Percentiles rank a stretch among this genome's conserved stretches.
Conservation (phyloP, 225 moss, liverwort and hornwort genomes). For the Asterella californica region DNA sequence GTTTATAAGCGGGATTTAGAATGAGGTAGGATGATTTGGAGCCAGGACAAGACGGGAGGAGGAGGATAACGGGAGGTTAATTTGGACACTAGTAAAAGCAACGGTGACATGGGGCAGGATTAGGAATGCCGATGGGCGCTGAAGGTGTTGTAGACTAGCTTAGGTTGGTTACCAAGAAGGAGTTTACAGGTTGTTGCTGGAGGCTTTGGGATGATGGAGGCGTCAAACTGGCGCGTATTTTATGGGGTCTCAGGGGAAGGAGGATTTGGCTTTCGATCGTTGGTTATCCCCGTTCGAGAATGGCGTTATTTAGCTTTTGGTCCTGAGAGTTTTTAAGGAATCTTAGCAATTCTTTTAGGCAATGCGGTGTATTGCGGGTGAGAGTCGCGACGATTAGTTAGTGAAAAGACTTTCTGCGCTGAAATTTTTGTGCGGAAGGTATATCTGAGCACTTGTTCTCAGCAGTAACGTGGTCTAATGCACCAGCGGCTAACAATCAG, state of each 20-base stretch:
- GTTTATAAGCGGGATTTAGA: background rate
- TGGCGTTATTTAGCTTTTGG: slow-evolving; percentile 1
- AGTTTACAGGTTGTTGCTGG: slow-evolving; percentile 2
- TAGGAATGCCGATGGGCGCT: background rate
- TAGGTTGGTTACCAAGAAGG: slow-evolving; percentile 11
- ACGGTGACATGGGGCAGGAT: background rate
- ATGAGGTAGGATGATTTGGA: slow-evolving; percentile 10
- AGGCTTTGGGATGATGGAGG: slow-evolving; percentile 6
- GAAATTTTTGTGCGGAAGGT: background rate
- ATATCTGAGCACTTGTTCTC: slow-evolving; percentile 18
- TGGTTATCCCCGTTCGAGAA: background rate
- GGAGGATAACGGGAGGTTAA: background rate
- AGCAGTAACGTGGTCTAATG: slow-evolving; percentile 50
- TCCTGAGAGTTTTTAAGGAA: slow-evolving; percentile 1
- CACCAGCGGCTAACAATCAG: slow-evolving; percentile 36
- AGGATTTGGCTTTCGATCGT: slow-evolving; percentile 9
- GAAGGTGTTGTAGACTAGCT: background rate
- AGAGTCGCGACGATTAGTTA: slow-evolving; percentile 25
- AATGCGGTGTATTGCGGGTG: slow-evolving; percentile 8
- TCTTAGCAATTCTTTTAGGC: slow-evolving; percentile 15
- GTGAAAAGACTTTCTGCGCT: slow-evolving; percentile 12
- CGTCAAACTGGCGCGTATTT: background rate
- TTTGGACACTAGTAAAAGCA: background rate
- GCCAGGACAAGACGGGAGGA: background rate
- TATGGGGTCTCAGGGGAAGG: background rate